A percentile compares a stretch with the other conserved stretches of the same genome.
Evolutionary conservation across 176 grass and related monocot genomes (phyloP).

Genomic region (Oryza coarctata): DNA sequence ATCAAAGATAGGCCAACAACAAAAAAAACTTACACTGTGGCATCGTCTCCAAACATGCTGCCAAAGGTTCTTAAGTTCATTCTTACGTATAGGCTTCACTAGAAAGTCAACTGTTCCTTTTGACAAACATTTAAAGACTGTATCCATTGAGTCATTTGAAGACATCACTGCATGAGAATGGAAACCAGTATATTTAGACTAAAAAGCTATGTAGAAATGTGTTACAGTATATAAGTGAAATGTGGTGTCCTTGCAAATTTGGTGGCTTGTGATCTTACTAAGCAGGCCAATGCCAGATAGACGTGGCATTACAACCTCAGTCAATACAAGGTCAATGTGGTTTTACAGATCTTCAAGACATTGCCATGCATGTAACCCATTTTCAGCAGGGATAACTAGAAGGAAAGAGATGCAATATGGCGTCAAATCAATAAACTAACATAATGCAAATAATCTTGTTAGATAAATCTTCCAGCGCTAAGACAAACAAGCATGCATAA

Average conservation of each 20-base stretch:
- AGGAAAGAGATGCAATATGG: slow-evolving; percentile 35
- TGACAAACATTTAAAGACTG: slow-evolving; percentile 78
- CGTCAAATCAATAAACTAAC: slow-evolving; percentile 32
- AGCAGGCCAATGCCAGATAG: slow-evolving; percentile 80
- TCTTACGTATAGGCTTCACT: slow-evolving; percentile 91
- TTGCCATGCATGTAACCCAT: slow-evolving; percentile 90
- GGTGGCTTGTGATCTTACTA: slow-evolving; percentile 83
- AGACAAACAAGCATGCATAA: slow-evolving; percentile 18
- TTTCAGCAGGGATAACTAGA: slow-evolving; percentile 74
- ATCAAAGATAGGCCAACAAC: slow-evolving; percentile 22
- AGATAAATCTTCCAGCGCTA: slow-evolving; percentile 1
- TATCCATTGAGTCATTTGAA: slow-evolving; percentile 90
- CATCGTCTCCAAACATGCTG: slow-evolving; percentile 93
- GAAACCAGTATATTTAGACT: slow-evolving; percentile 39
- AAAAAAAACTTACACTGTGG: slow-evolving; percentile 72
- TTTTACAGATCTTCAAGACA: slow-evolving; percentile 70
- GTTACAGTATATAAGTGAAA: not conserved
- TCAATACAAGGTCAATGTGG: slow-evolving; percentile 91
- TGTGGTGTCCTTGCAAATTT: slow-evolving; percentile 62
- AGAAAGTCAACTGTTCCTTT: slow-evolving; percentile 98
- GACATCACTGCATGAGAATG: slow-evolving; percentile 92
- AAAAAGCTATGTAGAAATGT: not conserved
- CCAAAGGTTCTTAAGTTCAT: slow-evolving; percentile 97
- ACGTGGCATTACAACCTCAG: slow-evolving; percentile 73
- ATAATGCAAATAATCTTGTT: slow-evolving; percentile 21